Evolutionary conservation across 768 basidiomycete genomes (phyloP).

Genomic region (Calvatia gigantea): DNA sequence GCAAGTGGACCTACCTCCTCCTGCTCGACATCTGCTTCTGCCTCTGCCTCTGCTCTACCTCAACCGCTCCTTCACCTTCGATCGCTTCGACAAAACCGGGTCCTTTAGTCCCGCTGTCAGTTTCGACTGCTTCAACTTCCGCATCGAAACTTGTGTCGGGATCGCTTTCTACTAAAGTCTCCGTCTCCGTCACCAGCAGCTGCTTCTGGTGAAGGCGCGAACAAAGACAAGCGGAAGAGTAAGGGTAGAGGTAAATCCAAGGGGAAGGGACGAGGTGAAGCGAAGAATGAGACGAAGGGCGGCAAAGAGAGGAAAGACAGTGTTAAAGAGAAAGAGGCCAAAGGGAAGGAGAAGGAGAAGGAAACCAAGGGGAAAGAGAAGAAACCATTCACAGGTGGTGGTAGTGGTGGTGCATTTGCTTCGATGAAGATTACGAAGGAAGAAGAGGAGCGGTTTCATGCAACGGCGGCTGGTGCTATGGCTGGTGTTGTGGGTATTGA

Average conservation of each 20-base stretch:
- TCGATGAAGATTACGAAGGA: slow-evolving; percentile 8
- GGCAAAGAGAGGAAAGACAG: neutral
- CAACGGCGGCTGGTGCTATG: neutral
- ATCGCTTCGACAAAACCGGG: slow-evolving; percentile 20
- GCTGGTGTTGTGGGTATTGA: slow-evolving; percentile 2
- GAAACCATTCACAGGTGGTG: too few species aligned
- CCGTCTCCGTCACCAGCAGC: neutral
- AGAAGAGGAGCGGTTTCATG: slow-evolving; percentile 9
- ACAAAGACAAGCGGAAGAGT: neutral
- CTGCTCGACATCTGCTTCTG: too few species aligned
- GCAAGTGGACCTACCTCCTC: too few species aligned
- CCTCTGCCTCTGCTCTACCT: too few species aligned
- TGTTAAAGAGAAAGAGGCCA: neutral
- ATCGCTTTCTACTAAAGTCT: neutral
- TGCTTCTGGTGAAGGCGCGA: neutral
- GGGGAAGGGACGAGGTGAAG: neutral
- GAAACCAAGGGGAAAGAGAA: neutral
- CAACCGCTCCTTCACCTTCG: too few species aligned
- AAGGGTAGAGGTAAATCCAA: neutral
- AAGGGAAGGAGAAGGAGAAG: neutral
- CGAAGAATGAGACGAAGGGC: neutral
- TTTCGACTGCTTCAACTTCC: neutral
- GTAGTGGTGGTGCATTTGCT: neutral
- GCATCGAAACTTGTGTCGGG: neutral
- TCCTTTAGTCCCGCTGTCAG: slow-evolving; percentile 10